phyloP scores from a whole-genome alignment of 129 eudicot species.

The Lonicera japonica region DNA sequence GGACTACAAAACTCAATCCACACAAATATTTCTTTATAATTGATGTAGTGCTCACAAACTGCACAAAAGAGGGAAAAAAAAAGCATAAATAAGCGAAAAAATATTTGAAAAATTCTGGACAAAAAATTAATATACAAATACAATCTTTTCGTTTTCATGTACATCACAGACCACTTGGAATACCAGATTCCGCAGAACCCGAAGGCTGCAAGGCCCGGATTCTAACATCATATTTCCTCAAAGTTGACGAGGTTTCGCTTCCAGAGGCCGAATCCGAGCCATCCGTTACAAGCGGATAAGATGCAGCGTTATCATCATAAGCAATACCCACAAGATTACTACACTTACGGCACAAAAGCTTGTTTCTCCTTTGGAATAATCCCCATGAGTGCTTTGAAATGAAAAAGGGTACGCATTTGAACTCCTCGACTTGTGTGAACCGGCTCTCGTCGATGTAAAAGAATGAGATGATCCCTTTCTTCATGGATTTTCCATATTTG shows the following conservation, averaged over 20 bases:
- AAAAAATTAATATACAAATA: background rate
- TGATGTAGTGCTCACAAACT: background rate
- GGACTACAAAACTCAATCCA: background rate
- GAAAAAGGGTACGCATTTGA: constrained; percentile 62
- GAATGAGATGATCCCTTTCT: constrained; percentile 69
- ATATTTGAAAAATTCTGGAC: background rate
- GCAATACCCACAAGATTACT: constrained; percentile 63
- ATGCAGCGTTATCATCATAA: constrained; percentile 32
- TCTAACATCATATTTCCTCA: constrained; percentile 61
- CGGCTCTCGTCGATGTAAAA: constrained; percentile 69
- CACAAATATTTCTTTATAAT: background rate
- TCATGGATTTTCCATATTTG: constrained; percentile 85
- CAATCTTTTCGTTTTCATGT: background rate
- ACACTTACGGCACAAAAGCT: constrained; percentile 77
- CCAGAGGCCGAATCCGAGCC: constrained; percentile 39
- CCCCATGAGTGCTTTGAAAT: constrained; percentile 64
- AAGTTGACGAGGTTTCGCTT: constrained; percentile 23
- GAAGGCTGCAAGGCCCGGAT: constrained; percentile 83
- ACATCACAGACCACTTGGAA: constrained; percentile 34
- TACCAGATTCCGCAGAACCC: constrained; percentile 34
- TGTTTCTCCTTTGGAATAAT: constrained; percentile 49
- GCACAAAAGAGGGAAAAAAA: too few species aligned
- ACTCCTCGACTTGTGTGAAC: constrained; percentile 60
- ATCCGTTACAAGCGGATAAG: constrained; percentile 39
- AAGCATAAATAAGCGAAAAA: too few species aligned